Base-by-base conservation (phyloP, 2,329 filamentous ascomycete genomes). In the Verticillium longisporum region DNA sequence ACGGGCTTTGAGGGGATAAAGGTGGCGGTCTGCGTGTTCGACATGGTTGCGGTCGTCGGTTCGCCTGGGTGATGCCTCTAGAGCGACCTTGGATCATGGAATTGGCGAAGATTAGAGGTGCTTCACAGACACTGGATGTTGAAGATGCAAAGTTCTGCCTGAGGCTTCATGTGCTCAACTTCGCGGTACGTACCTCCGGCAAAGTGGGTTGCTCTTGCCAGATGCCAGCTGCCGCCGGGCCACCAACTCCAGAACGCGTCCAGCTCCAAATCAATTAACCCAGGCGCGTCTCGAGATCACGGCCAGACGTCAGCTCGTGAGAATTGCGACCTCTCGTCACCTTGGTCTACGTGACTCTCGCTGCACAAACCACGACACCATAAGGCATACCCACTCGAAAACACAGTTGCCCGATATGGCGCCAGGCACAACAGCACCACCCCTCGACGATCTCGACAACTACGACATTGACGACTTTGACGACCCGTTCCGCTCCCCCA, bases 1-100 rank as follows among this genome's bases (percentile, higher is more conserved):
- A 92, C 79, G 73, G 87, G 83, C 85, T 95, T 96, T 74, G 64
- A 60, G 45, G 90, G 89, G 66, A 91, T 83, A 71, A 87, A 83
- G 33, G 78, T 78, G 69, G 71, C 70, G 62, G 73, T 71, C 61
- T 71, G 70, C 41, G 71, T 60, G 45, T 58, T 65, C 10, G 64
- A 63, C 64, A 65, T 65, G 58, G 45, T 64, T 45, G 50, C 55
- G 41, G 57, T 61, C 61, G 26, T 36, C 61, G 63, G 45, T 63
- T 61, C 59, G 60, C 37, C 58, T 57, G 60, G 38, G 56, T 60
- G 50, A 59, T 59, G 50, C 33, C 41, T 59, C 41, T 32, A 55
- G 50, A 26, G 45, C 57, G 57, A 53, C 57, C 38, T 33, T 33
- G 33, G 32, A 54, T 33, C 41, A 32, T 14, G 37, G 21, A 11